A percentile compares a stretch with the other conserved stretches of the same genome.
phyloP scores from a whole-genome alignment of 2,329 filamentous ascomycete genomes.

The Aulographum hederae region DNA sequence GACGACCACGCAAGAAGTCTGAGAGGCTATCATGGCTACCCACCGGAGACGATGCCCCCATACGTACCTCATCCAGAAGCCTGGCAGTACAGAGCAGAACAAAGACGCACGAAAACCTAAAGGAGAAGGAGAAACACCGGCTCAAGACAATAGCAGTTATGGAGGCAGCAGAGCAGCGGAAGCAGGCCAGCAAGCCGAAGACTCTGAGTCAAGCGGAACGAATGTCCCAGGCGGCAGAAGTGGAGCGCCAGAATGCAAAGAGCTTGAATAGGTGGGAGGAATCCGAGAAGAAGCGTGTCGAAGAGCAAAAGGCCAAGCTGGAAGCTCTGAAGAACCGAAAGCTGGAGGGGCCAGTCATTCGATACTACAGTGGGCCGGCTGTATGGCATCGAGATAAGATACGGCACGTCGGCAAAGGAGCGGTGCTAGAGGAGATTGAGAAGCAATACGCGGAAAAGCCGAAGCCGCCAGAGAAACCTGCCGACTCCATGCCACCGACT shows the following conservation, averaged over 20 bases:
- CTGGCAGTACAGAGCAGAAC: slow-evolving; percentile 44
- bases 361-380: slow-evolving; percentile 83
- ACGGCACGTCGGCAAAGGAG: slow-evolving; percentile 41
- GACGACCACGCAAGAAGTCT: slow-evolving; percentile 38
- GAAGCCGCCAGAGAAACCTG: slow-evolving; percentile 1
- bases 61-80: slow-evolving; percentile 40
- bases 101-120: slow-evolving; percentile 47
- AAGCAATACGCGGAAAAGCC: slow-evolving; percentile 10
- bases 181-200: slow-evolving; percentile 58
- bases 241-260: slow-evolving; percentile 76
- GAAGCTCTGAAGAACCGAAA: slow-evolving; percentile 77
- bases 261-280: slow-evolving; percentile 89
- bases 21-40: slow-evolving; percentile 55
- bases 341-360: slow-evolving; percentile 74
- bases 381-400: slow-evolving; percentile 63
- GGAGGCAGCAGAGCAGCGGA: slow-evolving; percentile 40
- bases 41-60: slow-evolving; percentile 40
- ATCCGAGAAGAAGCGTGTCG: slow-evolving; percentile 73
- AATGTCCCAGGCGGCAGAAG: slow-evolving; percentile 60
- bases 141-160: slow-evolving; percentile 50
- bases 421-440: slow-evolving; percentile 16
- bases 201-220: slow-evolving; percentile 77
- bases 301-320: slow-evolving; percentile 64
- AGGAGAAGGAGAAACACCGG: slow-evolving; percentile 51
- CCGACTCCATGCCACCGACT: neutral